A percentile compares a stretch with the other conserved stretches of the same genome.
Evolutionary conservation across 768 basidiomycete species (phyloP).

Genomic region (Kwoniella dejecticola): DNA sequence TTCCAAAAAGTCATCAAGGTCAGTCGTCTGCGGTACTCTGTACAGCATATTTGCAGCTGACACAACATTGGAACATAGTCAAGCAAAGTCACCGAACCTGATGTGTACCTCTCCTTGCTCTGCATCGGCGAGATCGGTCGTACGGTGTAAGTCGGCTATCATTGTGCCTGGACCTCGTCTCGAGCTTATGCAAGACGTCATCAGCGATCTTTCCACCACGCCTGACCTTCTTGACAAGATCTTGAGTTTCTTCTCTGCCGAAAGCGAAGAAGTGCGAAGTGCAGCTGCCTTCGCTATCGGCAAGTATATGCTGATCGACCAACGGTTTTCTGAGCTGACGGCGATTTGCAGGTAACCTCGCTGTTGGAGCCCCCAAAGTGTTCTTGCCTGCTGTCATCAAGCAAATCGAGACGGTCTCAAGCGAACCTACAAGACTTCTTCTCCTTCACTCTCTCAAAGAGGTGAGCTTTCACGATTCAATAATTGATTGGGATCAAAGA

Average conservation of each 20-base stretch:
- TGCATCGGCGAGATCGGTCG: conserved; percentile 92
- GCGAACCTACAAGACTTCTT: conserved; percentile 71
- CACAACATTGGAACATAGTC: too few relatives aligned
- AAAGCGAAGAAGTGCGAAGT: conserved; percentile 81
- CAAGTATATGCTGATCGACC: conserved; percentile 48
- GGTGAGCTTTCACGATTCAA: conserved; percentile 57
- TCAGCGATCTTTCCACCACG: conserved; percentile 85
- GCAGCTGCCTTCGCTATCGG: conserved; percentile 95
- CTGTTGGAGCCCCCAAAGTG: conserved; percentile 84
- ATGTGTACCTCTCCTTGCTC: conserved; percentile 78
- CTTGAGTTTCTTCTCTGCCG: conserved; percentile 72
- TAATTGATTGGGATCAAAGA: background rate
- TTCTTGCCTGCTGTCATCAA: conserved; percentile 85
- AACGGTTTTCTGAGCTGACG: background rate
- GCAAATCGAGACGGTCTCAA: conserved; percentile 59
- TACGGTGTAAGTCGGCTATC: conserved; percentile 69
- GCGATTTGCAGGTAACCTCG: conserved; percentile 73
- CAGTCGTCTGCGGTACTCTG: too few relatives aligned
- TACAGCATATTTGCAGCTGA: too few relatives aligned
- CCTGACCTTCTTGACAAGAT: conserved; percentile 73
- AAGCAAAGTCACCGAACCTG: conserved; percentile 62
- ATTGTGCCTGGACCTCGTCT: background rate
- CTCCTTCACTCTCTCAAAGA: conserved; percentile 93
- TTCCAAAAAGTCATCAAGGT: conserved; percentile 82
- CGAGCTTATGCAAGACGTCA: background rate